phyloP scores from a whole-genome alignment of 306 rosid genomes.

The Pyrus betulifolia region DNA sequence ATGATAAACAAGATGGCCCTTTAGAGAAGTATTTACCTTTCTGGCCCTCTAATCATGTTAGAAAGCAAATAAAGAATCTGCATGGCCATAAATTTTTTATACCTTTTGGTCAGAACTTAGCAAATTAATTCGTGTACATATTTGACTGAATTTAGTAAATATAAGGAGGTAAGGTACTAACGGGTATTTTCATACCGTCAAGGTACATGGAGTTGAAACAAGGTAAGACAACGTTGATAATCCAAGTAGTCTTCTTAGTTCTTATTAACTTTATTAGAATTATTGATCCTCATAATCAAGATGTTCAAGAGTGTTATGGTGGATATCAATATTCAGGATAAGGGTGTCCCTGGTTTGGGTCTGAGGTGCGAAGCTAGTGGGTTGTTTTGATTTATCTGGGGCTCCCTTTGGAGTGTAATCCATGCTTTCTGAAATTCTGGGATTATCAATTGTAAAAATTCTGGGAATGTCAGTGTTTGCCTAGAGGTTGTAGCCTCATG shows the following conservation, averaged over 20 bases:
- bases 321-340: not conserved
- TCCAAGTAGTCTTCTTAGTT: not conserved
- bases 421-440: not conserved
- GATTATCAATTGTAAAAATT: not conserved
- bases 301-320: not conserved
- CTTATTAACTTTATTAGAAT: not conserved
- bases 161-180: not conserved
- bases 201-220: not conserved
- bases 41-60: conserved; percentile 8
- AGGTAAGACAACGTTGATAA: not conserved
- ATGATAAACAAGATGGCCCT: conserved; percentile 81
- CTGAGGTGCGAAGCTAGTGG: not conserved
- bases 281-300: not conserved
- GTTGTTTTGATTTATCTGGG: not conserved
- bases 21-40: conserved; percentile 57
- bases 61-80: not conserved
- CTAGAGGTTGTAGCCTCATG: not conserved
- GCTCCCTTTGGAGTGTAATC: not conserved
- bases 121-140: not conserved
- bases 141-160: not conserved
- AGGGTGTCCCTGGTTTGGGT: not conserved
- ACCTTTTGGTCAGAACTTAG: not conserved
- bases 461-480: not conserved
- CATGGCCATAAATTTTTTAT: not conserved
- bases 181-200: not conserved